Base-by-base conservation (phyloP, 2,329 filamentous ascomycete species). In the Fusarium floridanum region DNA sequence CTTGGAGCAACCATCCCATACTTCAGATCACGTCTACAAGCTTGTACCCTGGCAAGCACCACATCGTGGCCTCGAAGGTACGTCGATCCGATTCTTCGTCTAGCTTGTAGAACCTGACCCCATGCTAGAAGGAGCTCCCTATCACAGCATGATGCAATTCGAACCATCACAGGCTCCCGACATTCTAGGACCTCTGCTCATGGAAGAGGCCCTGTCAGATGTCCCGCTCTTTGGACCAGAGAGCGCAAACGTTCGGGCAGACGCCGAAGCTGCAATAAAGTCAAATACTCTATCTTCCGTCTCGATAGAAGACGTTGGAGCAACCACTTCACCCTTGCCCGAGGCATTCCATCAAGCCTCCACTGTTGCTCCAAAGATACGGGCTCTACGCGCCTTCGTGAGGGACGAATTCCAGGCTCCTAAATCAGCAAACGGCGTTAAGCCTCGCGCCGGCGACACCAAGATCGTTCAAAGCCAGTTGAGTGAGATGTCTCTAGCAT, bases 11-110 rank as follows among this genome's bases (percentile, higher is more conserved):
- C 90, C 91, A 6, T 88, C 89, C 1, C 85, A 86, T 67, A 89
- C 89, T 2, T 85, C 88, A 2, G 86, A 88, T 57, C 89, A 91
- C 65, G 82, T 91, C 12, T 91, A 88, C 70, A 89, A 91, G 72
- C 81, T 92, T 70, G 84, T 91, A 16, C 89, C 90, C 0, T 92
- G 91, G 91, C 84, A 88, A 73, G 79, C 88, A 6, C 90, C 90
- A 2, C 86, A 91, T 77, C 86, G 89, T 24, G 89, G 89, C 1
- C 77, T 90, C 10, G 85, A 88, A 81, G 88, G 88, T 88, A 82
- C 69, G 78, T 67, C 16, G 11, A 6, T 22, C 16, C 6, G 4
- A 39, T 14, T 20, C 17, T 24, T n/a, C 29, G 39, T 24, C 34
- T 29, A 29, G 37, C 6, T 59, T 22, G 32, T 41, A 24, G 24